phyloP scores from a whole-genome alignment of 768 basidiomycete genomes.

The Serendipita sp. region DNA sequence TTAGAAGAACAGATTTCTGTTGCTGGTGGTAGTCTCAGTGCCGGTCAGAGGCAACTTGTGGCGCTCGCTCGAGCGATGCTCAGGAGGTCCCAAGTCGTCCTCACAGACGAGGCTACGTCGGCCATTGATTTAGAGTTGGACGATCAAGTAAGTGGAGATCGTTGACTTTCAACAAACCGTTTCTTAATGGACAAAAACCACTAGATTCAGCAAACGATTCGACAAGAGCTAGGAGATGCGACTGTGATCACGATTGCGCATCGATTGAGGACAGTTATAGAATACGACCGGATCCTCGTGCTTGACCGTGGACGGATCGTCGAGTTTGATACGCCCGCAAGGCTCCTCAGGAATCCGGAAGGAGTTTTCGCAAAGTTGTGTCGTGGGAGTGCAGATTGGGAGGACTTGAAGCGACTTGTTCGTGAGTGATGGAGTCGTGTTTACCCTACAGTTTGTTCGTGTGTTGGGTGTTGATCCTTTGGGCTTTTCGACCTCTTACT shows the following conservation, averaged over 20 bases:
- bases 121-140: constrained; percentile 58
- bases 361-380: constrained; percentile 19
- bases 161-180: background rate
- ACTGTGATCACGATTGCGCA: constrained; percentile 79
- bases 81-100: constrained; percentile 46
- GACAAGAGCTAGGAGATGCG: constrained; percentile 51
- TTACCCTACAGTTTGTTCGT: too few relatives aligned
- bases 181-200: constrained; percentile 7
- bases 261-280: constrained; percentile 57
- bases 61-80: constrained; percentile 54
- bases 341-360: constrained; percentile 34
- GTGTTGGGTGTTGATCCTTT: too few relatives aligned
- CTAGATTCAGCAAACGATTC: constrained; percentile 53
- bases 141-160: constrained; percentile 33
- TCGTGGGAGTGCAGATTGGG: constrained; percentile 4
- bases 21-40: constrained; percentile 45
- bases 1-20: constrained; percentile 46
- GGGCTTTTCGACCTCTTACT: too few relatives aligned
- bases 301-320: constrained; percentile 34
- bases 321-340: constrained; percentile 58
- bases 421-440: too few relatives aligned
- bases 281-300: constrained; percentile 62
- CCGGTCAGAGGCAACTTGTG: constrained; percentile 64
- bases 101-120: constrained; percentile 67
- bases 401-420: background rate